These are phyloP conservation scores for Tausonia pullulans DNA, from an alignment of 1,284 basidiomycete species.

Conservation along the genomic window DNA sequence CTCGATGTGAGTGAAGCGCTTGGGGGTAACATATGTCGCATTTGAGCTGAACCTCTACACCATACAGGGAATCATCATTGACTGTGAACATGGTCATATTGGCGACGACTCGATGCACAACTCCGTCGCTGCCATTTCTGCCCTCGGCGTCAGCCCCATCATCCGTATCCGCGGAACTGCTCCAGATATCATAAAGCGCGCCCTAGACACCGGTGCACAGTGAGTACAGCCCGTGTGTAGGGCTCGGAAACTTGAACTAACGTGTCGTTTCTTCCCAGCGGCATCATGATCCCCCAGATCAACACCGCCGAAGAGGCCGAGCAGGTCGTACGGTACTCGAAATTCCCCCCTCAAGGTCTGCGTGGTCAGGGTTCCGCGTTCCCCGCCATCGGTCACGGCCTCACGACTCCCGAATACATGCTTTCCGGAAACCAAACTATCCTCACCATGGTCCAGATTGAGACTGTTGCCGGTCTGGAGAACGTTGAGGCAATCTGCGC, in stretches of 20 bases:
- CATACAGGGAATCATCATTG: constrained; percentile 23
- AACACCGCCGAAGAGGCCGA: constrained; percentile 26
- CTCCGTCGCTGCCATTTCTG: constrained; percentile 24
- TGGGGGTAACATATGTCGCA: too few species aligned
- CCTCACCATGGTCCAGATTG: constrained; percentile 27
- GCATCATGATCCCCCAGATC: constrained; percentile 27
- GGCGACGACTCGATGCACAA: constrained; percentile 28
- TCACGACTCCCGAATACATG: constrained; percentile 26
- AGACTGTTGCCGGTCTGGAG: constrained; percentile 24
- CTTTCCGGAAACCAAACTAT: constrained; percentile 24
- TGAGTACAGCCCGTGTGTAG: too few species aligned
- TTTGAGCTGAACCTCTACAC: too few species aligned
- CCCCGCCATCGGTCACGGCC: constrained; percentile 23
- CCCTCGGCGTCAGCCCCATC: constrained; percentile 22
- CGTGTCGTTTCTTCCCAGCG: constrained; percentile 17
- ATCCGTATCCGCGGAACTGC: constrained; percentile 24
- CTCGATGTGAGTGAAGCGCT: too few species aligned
- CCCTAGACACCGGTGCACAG: constrained; percentile 30
- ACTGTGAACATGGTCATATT: constrained; percentile 27
- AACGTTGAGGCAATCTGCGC: constrained; percentile 28
- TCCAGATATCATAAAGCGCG: constrained; percentile 26
- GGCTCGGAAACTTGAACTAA: too few species aligned
- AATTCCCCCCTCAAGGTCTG: constrained; percentile 27
- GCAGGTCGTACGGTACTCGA: constrained; percentile 23
- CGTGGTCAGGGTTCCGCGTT: constrained; percentile 29